Conservation (phyloP, 2,329 filamentous ascomycete species). For the Orbilia blumenaviensis region DNA sequence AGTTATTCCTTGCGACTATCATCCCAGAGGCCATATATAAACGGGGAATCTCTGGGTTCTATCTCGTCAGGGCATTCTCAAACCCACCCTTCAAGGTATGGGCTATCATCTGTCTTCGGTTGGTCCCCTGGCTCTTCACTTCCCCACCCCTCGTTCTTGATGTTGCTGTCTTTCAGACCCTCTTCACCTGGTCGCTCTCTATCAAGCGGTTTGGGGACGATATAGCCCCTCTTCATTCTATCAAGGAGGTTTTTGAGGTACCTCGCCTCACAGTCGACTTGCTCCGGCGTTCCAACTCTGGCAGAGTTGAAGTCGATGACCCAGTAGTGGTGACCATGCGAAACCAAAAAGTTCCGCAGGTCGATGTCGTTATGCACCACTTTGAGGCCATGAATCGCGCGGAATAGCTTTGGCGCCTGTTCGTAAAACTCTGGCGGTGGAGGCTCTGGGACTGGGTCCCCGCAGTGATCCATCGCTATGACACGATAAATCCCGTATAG, state of each 20-base stretch:
- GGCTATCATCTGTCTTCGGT: too few species aligned
- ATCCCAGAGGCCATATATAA: too few species aligned
- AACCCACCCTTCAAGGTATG: too few species aligned
- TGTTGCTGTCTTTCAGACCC: not conserved
- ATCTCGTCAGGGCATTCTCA: too few species aligned
- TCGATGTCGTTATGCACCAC: slow-evolving; percentile 29
- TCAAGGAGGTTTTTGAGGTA: not conserved
- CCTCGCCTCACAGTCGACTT: slow-evolving; percentile 3
- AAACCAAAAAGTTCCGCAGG: slow-evolving; percentile 36
- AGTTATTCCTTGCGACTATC: too few species aligned
- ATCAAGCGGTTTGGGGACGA: not conserved
- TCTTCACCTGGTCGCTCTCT: not conserved
- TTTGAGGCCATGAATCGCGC: not conserved
- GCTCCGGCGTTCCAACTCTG: not conserved
- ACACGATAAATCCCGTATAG: slow-evolving; percentile 30
- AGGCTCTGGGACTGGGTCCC: slow-evolving; percentile 3
- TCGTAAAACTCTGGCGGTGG: slow-evolving; percentile 37
- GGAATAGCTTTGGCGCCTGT: slow-evolving; percentile 7
- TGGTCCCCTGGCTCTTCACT: too few species aligned
- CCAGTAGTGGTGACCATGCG: slow-evolving; percentile 15
- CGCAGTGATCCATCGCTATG: slow-evolving; percentile 33
- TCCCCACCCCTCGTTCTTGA: not conserved
- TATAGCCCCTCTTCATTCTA: slow-evolving; percentile 23
- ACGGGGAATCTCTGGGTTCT: too few species aligned
- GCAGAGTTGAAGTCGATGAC: slow-evolving; percentile 40